A percentile compares a stretch with the other conserved stretches of the same genome.
Evolutionary conservation across 768 basidiomycete genomes (phyloP).

Genomic region (Tephrocybe sp.): DNA sequence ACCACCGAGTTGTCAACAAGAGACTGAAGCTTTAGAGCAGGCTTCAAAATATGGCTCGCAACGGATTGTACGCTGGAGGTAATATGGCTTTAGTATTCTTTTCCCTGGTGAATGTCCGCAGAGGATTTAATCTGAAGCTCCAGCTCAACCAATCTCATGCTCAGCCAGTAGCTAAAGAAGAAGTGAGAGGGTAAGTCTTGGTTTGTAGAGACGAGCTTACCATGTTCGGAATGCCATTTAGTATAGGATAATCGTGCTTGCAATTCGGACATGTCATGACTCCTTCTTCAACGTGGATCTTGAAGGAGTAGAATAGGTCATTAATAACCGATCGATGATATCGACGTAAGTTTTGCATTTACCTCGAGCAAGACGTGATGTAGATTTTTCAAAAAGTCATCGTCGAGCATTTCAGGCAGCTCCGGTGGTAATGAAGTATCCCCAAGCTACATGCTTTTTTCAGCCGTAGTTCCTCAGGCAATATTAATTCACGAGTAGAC

Average conservation of each 20-base stretch:
- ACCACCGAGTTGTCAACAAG: too few relatives aligned
- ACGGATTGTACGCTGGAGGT: too few relatives aligned
- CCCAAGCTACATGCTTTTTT: constrained; percentile 60
- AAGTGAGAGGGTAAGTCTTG: not conserved
- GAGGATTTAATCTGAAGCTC: not conserved
- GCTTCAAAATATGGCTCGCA: too few relatives aligned
- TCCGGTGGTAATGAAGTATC: constrained; percentile 80
- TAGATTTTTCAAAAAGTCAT: constrained; percentile 78
- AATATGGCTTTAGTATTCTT: too few relatives aligned
- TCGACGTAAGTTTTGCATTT: constrained; percentile 19
- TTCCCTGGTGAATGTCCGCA: too few relatives aligned
- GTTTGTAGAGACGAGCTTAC: too few relatives aligned
- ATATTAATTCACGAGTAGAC: not conserved
- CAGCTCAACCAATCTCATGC: constrained; percentile 83
- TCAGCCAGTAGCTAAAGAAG: constrained; percentile 77
- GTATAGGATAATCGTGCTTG: constrained; percentile 85
- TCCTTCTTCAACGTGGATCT: constrained; percentile 94
- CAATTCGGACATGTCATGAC: constrained; percentile 93
- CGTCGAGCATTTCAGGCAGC: constrained; percentile 73
- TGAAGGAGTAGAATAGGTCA: not conserved
- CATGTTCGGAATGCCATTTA: constrained; percentile 98
- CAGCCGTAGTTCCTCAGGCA: not conserved
- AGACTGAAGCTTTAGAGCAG: too few relatives aligned
- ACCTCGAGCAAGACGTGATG: constrained; percentile 96
- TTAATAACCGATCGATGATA: not conserved